These are phyloP conservation scores for Aureobasidium zeae DNA, from an alignment of 2,329 filamentous ascomycete species.

Conservation along the genomic window DNA sequence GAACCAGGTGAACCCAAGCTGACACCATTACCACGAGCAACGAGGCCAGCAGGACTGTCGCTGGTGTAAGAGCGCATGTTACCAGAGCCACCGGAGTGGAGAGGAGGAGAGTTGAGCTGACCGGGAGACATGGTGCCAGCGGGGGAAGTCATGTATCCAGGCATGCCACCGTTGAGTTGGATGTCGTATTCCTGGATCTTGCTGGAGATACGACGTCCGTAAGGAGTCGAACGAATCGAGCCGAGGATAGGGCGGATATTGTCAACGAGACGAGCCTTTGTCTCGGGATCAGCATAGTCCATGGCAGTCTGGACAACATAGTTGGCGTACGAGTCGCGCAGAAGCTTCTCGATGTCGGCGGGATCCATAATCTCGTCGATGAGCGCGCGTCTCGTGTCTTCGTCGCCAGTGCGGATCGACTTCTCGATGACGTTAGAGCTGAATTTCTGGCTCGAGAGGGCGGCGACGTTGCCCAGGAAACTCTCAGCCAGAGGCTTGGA, in stretches of 20 bases:
- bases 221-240: conserved; percentile 78
- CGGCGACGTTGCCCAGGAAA: conserved; percentile 63
- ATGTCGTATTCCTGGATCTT: conserved; percentile 60
- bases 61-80: conserved; percentile 7
- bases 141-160: conserved; percentile 1
- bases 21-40: not conserved
- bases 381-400: conserved; percentile 66
- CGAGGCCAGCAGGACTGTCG: conserved; percentile 1
- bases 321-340: conserved; percentile 90
- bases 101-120: conserved; percentile 1
- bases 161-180: conserved; percentile 5
- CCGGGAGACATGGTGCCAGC: conserved; percentile 11
- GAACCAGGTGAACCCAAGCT: conserved; percentile 12
- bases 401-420: conserved; percentile 67
- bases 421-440: conserved; percentile 99
- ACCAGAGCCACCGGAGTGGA: conserved; percentile 4
- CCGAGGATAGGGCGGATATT: conserved; percentile 76
- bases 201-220: conserved; percentile 84
- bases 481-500: conserved; percentile 78
- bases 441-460: conserved; percentile 91
- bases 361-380: conserved; percentile 70
- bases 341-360: conserved; percentile 73
- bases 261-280: conserved; percentile 70
- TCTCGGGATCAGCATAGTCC: conserved; percentile 67
- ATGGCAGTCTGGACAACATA: conserved; percentile 97